These are phyloP conservation scores for Colletotrichum shisoi DNA, from an alignment of 2,329 filamentous ascomycete species.

Conservation along the genomic window DNA sequence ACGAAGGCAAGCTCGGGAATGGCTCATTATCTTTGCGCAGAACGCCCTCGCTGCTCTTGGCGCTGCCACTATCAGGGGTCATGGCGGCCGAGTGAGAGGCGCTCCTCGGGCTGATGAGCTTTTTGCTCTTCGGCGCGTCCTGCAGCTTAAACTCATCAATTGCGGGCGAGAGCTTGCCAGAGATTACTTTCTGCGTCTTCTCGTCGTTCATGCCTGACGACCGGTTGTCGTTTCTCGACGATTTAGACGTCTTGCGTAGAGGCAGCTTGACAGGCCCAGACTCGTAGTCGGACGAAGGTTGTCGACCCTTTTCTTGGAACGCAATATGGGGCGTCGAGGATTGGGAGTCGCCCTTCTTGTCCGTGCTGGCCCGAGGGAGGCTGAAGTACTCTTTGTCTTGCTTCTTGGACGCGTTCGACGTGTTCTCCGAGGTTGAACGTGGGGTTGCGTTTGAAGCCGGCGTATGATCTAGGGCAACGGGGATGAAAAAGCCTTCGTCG, in stretches of 20 bases:
- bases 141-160: slow-evolving; percentile 78
- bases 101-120: slow-evolving; percentile 53
- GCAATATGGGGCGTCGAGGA: slow-evolving; percentile 84
- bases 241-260: slow-evolving; percentile 59
- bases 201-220: slow-evolving; percentile 45
- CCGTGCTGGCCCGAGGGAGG: slow-evolving; percentile 53
- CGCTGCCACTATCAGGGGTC: slow-evolving; percentile 50
- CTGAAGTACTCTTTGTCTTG: slow-evolving; percentile 70
- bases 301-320: slow-evolving; percentile 83
- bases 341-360: slow-evolving; percentile 60
- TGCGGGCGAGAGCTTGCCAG: slow-evolving; percentile 52
- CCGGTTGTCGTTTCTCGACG: slow-evolving; percentile 45
- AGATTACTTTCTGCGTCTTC: slow-evolving; percentile 46
- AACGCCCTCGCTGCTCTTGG: slow-evolving; percentile 49
- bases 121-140: slow-evolving; percentile 76
- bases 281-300: slow-evolving; percentile 67
- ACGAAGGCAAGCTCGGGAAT: slow-evolving; percentile 32
- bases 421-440: slow-evolving; percentile 60
- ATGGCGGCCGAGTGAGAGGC: slow-evolving; percentile 55
- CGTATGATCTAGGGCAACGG: slow-evolving; percentile 76
- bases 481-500: slow-evolving; percentile 77
- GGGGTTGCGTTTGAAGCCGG: slow-evolving; percentile 65
- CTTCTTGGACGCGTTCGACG: slow-evolving; percentile 55
- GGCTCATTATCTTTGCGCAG: slow-evolving; percentile 51
- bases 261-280: slow-evolving; percentile 56